Evolutionary conservation across 202 grass and related monocot species (phyloP), one percentile per base, ranked within the genome.

Genomic region (Hordeum pubiflorum): DNA sequence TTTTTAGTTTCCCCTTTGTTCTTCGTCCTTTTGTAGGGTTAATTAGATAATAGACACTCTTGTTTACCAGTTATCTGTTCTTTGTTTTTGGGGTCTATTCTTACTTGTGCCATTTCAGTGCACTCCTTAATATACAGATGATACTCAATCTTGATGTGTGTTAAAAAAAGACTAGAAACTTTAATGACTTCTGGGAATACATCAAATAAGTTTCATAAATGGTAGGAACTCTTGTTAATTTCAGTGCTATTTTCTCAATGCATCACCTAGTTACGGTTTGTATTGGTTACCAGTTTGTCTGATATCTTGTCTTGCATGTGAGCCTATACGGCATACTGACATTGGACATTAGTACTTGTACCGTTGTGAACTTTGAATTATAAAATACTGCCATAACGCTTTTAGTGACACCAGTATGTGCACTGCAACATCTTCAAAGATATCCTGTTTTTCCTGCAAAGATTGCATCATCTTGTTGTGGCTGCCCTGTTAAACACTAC

Each of bases 381-480:
- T 78, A 39, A 33, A 78, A 36, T 31, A 69, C 9, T 61, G 20
- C 0, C 14, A 18, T 59, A 22, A 38, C 70, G 46, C 23, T 76
- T 68, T 44, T 75, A 36, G 36, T 52, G 37, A 40, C 80, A 31
- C 43, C 37, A 29, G 75, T 62, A 70, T 79, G 18, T 72, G 72
- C 63, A 67, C 34, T 17, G 6, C 13, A 46, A 67, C 13, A 63
- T 22, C 59, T 82, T 5, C 29, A 75, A 0, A 75, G 11, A 14
- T 54, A 31, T 55, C 34, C 5, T 83, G 13, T 63, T 39, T 70
- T 63, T 74, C 14, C 74, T 44, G 67, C 57, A 58, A 31, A 73
- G 63, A 29, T 33, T 67, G 37, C 78, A 62, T 65, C 43, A 74
- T 17, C 44, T 74, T 79, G 56, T 62, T 80, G 40, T 80, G 33